Percentiles rank a stretch among this genome's conserved stretches.
Evolutionary conservation across 345 rosid species (phyloP).

Genomic region (Iberis pinnata): DNA sequence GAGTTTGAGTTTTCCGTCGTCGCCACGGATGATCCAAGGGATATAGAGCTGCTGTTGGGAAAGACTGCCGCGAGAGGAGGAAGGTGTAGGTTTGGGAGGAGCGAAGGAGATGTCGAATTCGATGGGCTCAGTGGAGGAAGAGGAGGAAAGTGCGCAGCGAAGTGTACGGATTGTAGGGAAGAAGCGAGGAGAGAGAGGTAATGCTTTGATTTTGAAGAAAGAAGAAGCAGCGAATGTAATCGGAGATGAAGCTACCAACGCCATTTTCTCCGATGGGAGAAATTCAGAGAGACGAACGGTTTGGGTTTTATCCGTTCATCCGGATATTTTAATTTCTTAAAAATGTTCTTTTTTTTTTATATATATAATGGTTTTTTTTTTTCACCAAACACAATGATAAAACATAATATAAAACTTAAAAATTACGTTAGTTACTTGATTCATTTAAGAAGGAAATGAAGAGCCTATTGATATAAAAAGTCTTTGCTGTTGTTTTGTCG

Average conservation of each 20-base stretch:
- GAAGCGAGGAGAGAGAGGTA: conserved; percentile 30
- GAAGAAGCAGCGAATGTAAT: conserved; percentile 36
- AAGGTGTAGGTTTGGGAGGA: conserved; percentile 55
- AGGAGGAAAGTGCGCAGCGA: conserved; percentile 35
- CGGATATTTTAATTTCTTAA: background rate
- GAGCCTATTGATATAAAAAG: no score
- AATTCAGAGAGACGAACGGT: background rate
- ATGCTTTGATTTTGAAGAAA: conserved; percentile 28
- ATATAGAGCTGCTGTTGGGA: conserved; percentile 47
- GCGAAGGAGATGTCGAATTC: conserved; percentile 83
- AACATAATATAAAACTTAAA: no score
- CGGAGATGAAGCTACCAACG: conserved; percentile 34
- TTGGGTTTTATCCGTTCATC: conserved; percentile 8
- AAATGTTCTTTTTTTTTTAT: no score
- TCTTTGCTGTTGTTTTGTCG: no score
- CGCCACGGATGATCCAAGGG: conserved; percentile 93
- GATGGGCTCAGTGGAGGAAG: conserved; percentile 31
- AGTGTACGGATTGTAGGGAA: conserved; percentile 38
- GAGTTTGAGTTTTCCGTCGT: conserved; percentile 69
- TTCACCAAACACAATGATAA: no score
- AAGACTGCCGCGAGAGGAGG: conserved; percentile 8
- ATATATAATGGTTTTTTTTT: no score
- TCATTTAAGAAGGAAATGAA: no score
- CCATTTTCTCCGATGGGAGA: conserved; percentile 33
- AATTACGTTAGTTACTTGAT: no score